Evolutionary conservation across 129 eudicot species (phyloP).

Genomic region (Helianthus annuus): DNA sequence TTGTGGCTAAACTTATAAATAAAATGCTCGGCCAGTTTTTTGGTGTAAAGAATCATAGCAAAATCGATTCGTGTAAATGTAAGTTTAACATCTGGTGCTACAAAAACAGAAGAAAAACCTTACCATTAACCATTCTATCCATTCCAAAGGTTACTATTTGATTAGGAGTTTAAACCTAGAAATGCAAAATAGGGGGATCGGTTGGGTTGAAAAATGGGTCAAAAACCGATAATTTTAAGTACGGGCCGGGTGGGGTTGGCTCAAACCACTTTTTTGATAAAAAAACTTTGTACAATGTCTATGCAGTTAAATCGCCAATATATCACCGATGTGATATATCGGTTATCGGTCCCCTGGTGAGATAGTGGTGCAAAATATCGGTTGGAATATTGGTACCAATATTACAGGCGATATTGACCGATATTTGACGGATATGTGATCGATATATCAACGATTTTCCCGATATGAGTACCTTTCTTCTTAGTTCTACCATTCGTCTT

Average conservation of each 20-base stretch:
- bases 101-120: not conserved
- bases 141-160: not conserved
- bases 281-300: not conserved
- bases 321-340: no score
- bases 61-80: not conserved
- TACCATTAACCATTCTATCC: not conserved
- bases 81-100: not conserved
- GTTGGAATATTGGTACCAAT: no score
- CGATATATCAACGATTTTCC: no score
- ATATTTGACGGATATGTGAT: no score
- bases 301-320: no score
- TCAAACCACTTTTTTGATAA: not conserved
- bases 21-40: not conserved
- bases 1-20: conserved; percentile 5
- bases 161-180: conserved; percentile 2
- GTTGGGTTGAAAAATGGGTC: not conserved
- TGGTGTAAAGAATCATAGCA: conserved; percentile 3
- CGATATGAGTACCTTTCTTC: no score
- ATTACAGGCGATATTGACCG: no score
- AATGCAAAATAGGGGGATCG: not conserved
- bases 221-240: not conserved
- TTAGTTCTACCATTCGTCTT: no score
- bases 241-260: not conserved
- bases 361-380: no score
- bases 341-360: no score